Conservation (phyloP, 108 stramenopile genomes). For the Pseudonitzschia multiseries region DNA sequence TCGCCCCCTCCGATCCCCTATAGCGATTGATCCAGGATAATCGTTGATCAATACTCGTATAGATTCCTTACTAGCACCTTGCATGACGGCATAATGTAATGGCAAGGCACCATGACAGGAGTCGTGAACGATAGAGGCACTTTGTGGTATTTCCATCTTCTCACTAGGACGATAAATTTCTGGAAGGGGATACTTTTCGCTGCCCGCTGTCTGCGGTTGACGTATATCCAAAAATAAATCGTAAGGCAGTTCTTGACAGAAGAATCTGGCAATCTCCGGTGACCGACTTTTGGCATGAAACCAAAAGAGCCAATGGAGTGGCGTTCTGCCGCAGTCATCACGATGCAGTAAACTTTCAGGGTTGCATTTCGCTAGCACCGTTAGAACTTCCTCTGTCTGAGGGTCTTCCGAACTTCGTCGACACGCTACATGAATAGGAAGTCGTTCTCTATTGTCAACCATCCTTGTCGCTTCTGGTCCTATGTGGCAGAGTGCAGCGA, state of each 20-base stretch:
- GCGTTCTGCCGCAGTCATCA: constrained; percentile 56
- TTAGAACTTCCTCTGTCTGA: constrained; percentile 36
- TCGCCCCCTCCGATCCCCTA: constrained; percentile 41
- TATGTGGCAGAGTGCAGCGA: constrained; percentile 61
- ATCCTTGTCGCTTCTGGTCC: constrained; percentile 38
- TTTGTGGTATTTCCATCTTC: constrained; percentile 31
- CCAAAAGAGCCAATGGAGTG: constrained; percentile 69
- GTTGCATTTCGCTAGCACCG: constrained; percentile 38
- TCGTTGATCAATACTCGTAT: constrained; percentile 32
- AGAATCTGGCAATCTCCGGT: constrained; percentile 35
- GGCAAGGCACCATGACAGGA: constrained; percentile 49
- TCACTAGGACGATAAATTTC: constrained; percentile 34
- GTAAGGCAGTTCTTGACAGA: constrained; percentile 33
- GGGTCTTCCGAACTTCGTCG: constrained; percentile 34
- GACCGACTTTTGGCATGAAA: constrained; percentile 49
- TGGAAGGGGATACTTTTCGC: constrained; percentile 37
- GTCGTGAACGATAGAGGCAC: constrained; percentile 48
- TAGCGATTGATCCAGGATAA: constrained; percentile 36
- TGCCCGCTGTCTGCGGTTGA: constrained; percentile 24
- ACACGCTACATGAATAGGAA: constrained; percentile 49
- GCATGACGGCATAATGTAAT: constrained; percentile 59
- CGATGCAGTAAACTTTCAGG: constrained; percentile 44
- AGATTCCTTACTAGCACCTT: constrained; percentile 45
- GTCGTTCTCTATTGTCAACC: constrained; percentile 34
- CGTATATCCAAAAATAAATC: constrained; percentile 20